phyloP scores from a whole-genome alignment of 352 stramenopile species.

The Pythium diclinum region DNA sequence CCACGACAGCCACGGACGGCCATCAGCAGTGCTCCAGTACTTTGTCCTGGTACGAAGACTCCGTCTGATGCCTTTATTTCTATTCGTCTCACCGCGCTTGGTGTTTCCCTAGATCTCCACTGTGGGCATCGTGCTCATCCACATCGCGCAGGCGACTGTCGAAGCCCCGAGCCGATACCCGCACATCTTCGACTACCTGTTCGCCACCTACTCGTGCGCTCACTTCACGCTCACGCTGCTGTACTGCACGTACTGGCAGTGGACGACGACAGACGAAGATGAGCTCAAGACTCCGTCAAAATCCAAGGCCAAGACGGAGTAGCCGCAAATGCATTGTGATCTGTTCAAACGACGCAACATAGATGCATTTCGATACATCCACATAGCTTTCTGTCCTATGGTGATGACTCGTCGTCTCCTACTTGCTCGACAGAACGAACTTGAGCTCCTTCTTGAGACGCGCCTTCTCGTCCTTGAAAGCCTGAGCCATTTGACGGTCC shows the following conservation, averaged over 20 bases:
- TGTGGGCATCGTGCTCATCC: conserved; percentile 47
- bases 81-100: neutral
- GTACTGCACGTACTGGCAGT: conserved; percentile 86
- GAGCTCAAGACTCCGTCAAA: conserved; percentile 7
- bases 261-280: conserved; percentile 35
- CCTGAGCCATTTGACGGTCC: conserved; percentile 79
- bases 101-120: conserved; percentile 46
- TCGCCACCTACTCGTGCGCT: conserved; percentile 73
- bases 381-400: neutral
- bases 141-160: conserved; percentile 49
- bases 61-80: neutral
- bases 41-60: conserved; percentile 50
- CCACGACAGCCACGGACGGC: conserved; percentile 34
- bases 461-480: conserved; percentile 84
- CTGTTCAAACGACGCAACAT: neutral
- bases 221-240: conserved; percentile 70
- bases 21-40: conserved; percentile 32
- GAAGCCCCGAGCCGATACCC: conserved; percentile 55
- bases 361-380: neutral
- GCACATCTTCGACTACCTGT: conserved; percentile 85
- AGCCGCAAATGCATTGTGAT: neutral
- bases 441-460: conserved; percentile 85
- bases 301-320: conserved; percentile 17
- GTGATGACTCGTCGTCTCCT: conserved; percentile 3
- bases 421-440: conserved; percentile 66